Evolutionary conservation across 1,284 basidiomycete species (phyloP).

Genomic region (Termitomyces sp.): DNA sequence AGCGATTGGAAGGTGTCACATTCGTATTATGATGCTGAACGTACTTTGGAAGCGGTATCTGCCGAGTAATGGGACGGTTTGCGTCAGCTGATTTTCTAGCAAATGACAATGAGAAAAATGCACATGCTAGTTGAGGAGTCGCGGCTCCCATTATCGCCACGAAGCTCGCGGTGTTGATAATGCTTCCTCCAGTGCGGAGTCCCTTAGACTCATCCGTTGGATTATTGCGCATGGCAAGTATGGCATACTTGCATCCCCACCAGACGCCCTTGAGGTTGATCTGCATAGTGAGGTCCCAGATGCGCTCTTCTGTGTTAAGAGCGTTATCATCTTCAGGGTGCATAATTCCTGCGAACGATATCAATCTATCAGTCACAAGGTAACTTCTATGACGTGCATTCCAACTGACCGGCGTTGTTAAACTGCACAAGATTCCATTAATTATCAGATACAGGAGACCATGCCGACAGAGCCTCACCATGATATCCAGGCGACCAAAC

Average conservation of each 20-base stretch:
- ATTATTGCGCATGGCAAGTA: constrained; percentile 92
- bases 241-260: constrained; percentile 98
- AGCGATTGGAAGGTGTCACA: constrained; percentile 1
- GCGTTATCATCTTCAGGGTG: constrained; percentile 92
- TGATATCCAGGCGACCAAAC: constrained; percentile 88
- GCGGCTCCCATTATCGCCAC: constrained; percentile 92
- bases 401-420: constrained; percentile 73
- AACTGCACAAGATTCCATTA: constrained; percentile 44
- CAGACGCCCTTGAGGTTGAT: constrained; percentile 98
- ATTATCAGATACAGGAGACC: not conserved
- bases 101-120: constrained; percentile 26
- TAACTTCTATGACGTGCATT: not conserved
- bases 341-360: constrained; percentile 71
- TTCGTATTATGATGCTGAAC: constrained; percentile 2
- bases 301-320: constrained; percentile 90
- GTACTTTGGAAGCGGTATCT: constrained; percentile 84
- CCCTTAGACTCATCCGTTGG: constrained; percentile 77
- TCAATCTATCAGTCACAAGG: not conserved
- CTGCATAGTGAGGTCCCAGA: constrained; percentile 92
- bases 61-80: not conserved
- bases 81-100: constrained; percentile 7
- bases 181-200: constrained; percentile 81
- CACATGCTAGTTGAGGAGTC: constrained; percentile 93
- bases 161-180: constrained; percentile 97
- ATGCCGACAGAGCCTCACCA: constrained; percentile 50